Conservation (phyloP, 257 asterid genomes). For the Euphrasia confusa region DNA sequence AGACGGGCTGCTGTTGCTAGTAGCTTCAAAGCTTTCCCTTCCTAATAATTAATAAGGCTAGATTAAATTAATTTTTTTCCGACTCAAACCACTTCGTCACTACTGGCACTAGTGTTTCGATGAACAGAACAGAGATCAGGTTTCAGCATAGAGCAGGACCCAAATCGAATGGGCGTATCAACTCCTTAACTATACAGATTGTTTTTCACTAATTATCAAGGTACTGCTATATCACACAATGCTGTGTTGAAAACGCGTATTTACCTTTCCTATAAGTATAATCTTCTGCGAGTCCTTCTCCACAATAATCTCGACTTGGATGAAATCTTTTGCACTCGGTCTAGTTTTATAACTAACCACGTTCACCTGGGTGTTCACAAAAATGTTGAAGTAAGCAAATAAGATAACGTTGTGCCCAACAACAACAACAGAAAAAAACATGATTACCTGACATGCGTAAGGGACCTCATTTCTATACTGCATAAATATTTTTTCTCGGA, state of each 20-base stretch:
- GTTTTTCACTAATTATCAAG: not conserved
- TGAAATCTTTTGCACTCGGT: slow-evolving; percentile 87
- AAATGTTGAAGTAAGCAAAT: slow-evolving; percentile 15
- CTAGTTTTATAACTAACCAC: slow-evolving; percentile 75
- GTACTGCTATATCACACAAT: slow-evolving; percentile 7
- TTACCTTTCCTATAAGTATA: slow-evolving; percentile 92
- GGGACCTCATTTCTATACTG: slow-evolving; percentile 93
- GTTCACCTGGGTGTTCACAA: slow-evolving; percentile 53
- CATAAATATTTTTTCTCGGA: slow-evolving; percentile 88
- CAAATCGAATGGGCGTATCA: not conserved
- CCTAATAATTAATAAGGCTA: slow-evolving; percentile 34
- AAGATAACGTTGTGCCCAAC: not conserved
- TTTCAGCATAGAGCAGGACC: not conserved
- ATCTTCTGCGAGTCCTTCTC: slow-evolving; percentile 89
- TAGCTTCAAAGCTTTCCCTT: slow-evolving; percentile 88
- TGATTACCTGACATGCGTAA: slow-evolving; percentile 88
- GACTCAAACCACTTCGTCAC: not conserved
- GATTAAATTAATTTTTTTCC: not conserved
- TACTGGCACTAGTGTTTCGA: not conserved
- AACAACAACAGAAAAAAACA: not conserved
- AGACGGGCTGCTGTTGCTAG: slow-evolving; percentile 93
- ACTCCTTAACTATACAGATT: not conserved
- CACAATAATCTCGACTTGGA: slow-evolving; percentile 90
- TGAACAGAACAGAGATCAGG: not conserved
- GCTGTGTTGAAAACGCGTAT: not conserved